Evolutionary conservation across 805 yeast genomes (phyloP).

Genomic region (Sporopachydermia lactativora): DNA sequence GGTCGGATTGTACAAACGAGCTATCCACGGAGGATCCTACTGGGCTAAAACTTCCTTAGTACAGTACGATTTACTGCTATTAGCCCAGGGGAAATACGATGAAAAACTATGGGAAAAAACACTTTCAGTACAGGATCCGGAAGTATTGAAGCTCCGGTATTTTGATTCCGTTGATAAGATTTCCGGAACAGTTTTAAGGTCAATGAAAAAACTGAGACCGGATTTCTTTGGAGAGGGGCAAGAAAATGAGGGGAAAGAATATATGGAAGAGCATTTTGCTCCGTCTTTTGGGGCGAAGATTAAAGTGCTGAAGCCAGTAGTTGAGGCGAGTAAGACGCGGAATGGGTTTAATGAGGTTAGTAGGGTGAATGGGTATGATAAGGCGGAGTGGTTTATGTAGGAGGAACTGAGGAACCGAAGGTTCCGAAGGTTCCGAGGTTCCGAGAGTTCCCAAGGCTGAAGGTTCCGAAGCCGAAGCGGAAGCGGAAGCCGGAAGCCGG

Average conservation of each 20-base stretch:
- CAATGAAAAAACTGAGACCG: constrained; percentile 14
- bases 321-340: constrained; percentile 10
- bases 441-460: too few relatives aligned
- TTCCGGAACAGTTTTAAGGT: constrained; percentile 13
- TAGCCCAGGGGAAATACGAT: constrained; percentile 17
- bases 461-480: too few relatives aligned
- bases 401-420: too few relatives aligned
- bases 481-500: too few relatives aligned
- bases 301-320: constrained; percentile 12
- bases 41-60: constrained; percentile 20
- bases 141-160: constrained; percentile 12
- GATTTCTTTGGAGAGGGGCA: constrained; percentile 11
- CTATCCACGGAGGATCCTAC: constrained; percentile 19
- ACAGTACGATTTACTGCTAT: constrained; percentile 20
- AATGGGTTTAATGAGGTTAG: constrained; percentile 14
- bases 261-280: constrained; percentile 12
- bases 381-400: constrained; percentile 14
- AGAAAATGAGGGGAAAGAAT: constrained; percentile 19
- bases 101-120: constrained; percentile 13
- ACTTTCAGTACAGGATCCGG: constrained; percentile 11
- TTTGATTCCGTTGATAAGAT: constrained; percentile 9
- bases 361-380: constrained; percentile 15
- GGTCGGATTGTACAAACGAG: constrained; percentile 18
- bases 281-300: constrained; percentile 11
- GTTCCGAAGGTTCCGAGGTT: too few relatives aligned